phyloP scores from a whole-genome alignment of 306 rosid species.

The Hippophae gyantsensis region DNA sequence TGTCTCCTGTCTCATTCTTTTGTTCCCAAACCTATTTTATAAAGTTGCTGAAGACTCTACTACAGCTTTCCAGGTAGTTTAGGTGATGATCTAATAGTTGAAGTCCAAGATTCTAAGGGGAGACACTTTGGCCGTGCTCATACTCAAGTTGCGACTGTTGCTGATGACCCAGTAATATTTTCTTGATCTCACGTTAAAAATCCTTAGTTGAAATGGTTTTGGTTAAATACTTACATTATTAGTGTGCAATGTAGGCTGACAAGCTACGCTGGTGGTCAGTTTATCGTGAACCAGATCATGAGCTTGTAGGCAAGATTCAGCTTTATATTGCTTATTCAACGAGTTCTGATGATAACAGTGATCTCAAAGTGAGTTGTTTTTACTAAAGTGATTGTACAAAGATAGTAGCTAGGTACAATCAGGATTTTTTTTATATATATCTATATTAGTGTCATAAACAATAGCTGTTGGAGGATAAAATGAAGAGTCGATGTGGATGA shows the following conservation, averaged over 20 bases:
- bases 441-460: background rate
- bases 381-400: background rate
- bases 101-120: constrained; percentile 92
- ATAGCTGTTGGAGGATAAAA: too few species aligned
- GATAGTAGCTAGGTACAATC: background rate
- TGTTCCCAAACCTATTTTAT: constrained; percentile 14
- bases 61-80: constrained; percentile 95
- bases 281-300: constrained; percentile 73
- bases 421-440: background rate
- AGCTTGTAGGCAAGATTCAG: constrained; percentile 80
- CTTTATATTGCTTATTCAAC: constrained; percentile 61
- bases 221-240: constrained; percentile 22
- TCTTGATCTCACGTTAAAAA: constrained; percentile 6
- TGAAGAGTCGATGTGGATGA: too few species aligned
- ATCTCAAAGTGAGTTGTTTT: constrained; percentile 57
- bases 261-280: constrained; percentile 94
- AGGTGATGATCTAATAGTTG: constrained; percentile 83
- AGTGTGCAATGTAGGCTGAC: constrained; percentile 60
- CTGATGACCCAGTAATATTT: constrained; percentile 70
- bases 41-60: constrained; percentile 33
- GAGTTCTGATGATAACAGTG: constrained; percentile 64
- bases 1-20: constrained; percentile 20
- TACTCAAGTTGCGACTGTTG: constrained; percentile 77
- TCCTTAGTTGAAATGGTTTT: constrained; percentile 8
- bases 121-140: constrained; percentile 67